A percentile compares a stretch with the other conserved stretches of the same genome.
Evolutionary conservation across 306 rosid species (phyloP).

Genomic region (Macrotyloma uniflorum): DNA sequence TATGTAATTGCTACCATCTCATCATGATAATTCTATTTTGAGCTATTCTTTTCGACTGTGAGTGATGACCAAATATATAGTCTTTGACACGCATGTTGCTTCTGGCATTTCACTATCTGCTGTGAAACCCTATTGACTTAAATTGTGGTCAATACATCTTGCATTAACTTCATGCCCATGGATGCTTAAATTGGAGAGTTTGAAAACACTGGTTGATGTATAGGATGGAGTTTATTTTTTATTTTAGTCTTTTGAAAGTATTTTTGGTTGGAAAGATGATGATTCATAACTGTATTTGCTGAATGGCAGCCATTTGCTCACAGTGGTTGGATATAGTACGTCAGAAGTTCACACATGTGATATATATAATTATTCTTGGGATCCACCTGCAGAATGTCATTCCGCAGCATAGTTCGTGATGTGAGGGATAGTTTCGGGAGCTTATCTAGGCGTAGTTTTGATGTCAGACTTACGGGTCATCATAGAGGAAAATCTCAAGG

Average conservation of each 20-base stretch:
- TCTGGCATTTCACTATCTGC: not conserved
- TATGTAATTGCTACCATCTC: conserved; percentile 1
- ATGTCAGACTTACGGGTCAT: conserved; percentile 69
- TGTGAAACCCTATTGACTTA: not conserved
- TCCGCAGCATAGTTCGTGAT: conserved; percentile 91
- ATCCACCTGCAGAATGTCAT: conserved; percentile 63
- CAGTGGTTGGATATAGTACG: conserved; percentile 36
- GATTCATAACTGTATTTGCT: not conserved
- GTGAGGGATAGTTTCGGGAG: conserved; percentile 90
- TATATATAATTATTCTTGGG: conserved; percentile 33
- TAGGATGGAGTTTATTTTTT: not conserved
- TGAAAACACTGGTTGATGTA: not conserved
- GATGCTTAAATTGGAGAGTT: conserved; percentile 10
- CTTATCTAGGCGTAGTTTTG: conserved; percentile 83
- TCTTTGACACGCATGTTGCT: not conserved
- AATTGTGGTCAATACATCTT: not conserved
- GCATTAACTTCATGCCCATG: conserved; percentile 8
- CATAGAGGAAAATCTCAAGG: conserved; percentile 85
- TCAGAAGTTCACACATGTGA: conserved; percentile 36
- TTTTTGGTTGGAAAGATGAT: conserved; percentile 10
- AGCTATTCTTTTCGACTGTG: not conserved
- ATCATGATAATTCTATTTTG: conserved; percentile 9
- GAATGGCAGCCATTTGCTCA: conserved; percentile 47
- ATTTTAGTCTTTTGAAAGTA: not conserved
- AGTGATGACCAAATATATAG: conserved; percentile 13